These are phyloP conservation scores for Aethionema arabicum DNA, from an alignment of 345 rosid genomes.

Conservation along the genomic window DNA sequence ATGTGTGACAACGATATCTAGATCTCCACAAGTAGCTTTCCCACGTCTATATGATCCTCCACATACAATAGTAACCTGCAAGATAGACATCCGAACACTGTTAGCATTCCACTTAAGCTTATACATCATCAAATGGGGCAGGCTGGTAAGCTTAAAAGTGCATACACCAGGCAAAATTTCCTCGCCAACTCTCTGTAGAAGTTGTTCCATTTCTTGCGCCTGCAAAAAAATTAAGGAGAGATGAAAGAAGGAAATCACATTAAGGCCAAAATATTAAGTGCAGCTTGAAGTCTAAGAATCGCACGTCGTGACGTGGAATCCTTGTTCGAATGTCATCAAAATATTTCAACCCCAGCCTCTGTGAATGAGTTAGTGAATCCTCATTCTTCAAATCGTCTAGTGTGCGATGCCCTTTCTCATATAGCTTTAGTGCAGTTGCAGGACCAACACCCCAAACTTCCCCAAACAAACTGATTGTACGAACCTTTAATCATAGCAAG, in stretches of 20 bases:
- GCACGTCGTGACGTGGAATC: slow-evolving; percentile 87
- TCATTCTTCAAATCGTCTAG: slow-evolving; percentile 78
- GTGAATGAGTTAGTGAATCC: slow-evolving; percentile 73
- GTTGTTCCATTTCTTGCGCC: slow-evolving; percentile 85
- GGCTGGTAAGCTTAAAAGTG: slow-evolving; percentile 11
- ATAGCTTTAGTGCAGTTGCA: slow-evolving; percentile 85
- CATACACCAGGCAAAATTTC: slow-evolving; percentile 81
- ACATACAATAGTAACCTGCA: slow-evolving; percentile 70
- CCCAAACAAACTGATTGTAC: slow-evolving; percentile 76
- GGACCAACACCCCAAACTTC: slow-evolving; percentile 99
- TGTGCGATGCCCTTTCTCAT: slow-evolving; percentile 83
- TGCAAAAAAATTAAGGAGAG: slow-evolving; percentile 31
- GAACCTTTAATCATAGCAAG: slow-evolving; percentile 52
- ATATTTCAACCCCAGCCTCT: slow-evolving; percentile 84
- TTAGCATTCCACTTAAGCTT: background rate
- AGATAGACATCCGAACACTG: slow-evolving; percentile 19
- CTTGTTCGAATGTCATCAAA: slow-evolving; percentile 82
- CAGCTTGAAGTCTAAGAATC: slow-evolving; percentile 27
- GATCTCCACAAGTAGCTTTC: slow-evolving; percentile 89
- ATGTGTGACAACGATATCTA: slow-evolving; percentile 82
- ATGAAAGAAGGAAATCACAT: slow-evolving; percentile 6
- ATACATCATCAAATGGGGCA: background rate
- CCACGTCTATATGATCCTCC: slow-evolving; percentile 99
- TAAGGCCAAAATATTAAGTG: slow-evolving; percentile 9
- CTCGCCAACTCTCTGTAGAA: slow-evolving; percentile 69